Conservation (phyloP, 129 eudicot species). For the Lactuca sativa region DNA sequence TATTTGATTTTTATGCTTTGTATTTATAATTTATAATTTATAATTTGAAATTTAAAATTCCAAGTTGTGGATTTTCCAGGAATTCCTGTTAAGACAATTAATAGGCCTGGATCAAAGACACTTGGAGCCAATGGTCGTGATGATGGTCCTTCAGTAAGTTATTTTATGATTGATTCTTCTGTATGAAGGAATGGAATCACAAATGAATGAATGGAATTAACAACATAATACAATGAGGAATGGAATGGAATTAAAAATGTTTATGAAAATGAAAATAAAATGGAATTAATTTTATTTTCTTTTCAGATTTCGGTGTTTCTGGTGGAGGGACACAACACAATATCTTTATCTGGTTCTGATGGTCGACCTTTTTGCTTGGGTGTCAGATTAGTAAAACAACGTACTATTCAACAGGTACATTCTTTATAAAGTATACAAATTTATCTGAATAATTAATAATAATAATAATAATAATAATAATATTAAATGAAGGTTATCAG, state of each 20-base stretch:
- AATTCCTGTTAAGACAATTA: constrained; percentile 41
- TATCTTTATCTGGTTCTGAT: constrained; percentile 44
- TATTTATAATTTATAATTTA: constrained; percentile 3
- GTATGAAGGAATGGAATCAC: no score
- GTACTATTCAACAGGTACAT: constrained; percentile 45
- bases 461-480: no score
- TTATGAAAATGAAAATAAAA: no score
- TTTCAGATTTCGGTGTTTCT: constrained; percentile 37
- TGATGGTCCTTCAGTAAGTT: constrained; percentile 52
- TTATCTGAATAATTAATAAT: no score
- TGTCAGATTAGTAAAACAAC: constrained; percentile 48
- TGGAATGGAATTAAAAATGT: no score
- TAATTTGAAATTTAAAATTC: neutral
- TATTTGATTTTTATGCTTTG: neutral
- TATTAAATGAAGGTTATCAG: constrained; percentile 22
- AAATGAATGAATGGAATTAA: no score
- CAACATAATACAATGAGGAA: no score
- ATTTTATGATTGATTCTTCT: neutral
- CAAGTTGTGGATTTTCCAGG: constrained; percentile 28
- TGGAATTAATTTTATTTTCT: neutral
- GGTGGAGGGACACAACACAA: constrained; percentile 40
- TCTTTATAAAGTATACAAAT: neutral
- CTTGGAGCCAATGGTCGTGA: constrained; percentile 66
- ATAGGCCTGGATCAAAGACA: constrained; percentile 52
- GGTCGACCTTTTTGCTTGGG: constrained; percentile 51